These are phyloP conservation scores for Nevesoporus exiguus DNA, from an alignment of 768 basidiomycete species.

Conservation along the genomic window DNA sequence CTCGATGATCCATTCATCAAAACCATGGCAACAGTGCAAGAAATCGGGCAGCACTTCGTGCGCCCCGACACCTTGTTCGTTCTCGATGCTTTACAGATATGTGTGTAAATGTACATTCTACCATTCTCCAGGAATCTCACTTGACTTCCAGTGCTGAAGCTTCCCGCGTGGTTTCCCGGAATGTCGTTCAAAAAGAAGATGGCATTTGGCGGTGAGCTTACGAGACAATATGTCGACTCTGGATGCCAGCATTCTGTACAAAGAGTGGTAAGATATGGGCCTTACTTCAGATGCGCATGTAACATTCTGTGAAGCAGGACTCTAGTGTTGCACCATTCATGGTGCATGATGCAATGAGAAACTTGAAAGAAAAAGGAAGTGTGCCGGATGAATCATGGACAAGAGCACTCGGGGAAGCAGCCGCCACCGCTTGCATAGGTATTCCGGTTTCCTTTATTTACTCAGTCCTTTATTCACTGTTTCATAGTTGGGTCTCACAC, in stretches of 20 bases:
- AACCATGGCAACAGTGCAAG: neutral
- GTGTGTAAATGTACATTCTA: neutral
- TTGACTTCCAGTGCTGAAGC: neutral
- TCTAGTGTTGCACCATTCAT: neutral
- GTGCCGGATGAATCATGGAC: neutral
- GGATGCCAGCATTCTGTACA: constrained; percentile 3
- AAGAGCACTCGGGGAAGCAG: neutral
- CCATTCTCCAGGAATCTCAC: neutral
- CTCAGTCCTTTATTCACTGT: neutral
- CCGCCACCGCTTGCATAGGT: constrained; percentile 1
- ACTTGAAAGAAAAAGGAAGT: neutral
- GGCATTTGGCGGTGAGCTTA: neutral
- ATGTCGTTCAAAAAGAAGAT: too few relatives aligned
- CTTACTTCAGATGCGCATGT: neutral
- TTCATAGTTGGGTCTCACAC: neutral
- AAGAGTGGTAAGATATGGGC: neutral
- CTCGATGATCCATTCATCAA: neutral
- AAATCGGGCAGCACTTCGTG: neutral
- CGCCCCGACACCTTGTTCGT: neutral
- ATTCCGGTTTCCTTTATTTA: neutral
- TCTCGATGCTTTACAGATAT: neutral
- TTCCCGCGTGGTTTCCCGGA: too few relatives aligned
- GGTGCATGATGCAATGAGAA: constrained; percentile 2
- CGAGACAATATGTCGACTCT: neutral
- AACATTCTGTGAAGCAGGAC: neutral